Evolutionary conservation across 345 rosid genomes (phyloP).

Genomic region (Syzygium aromaticum): DNA sequence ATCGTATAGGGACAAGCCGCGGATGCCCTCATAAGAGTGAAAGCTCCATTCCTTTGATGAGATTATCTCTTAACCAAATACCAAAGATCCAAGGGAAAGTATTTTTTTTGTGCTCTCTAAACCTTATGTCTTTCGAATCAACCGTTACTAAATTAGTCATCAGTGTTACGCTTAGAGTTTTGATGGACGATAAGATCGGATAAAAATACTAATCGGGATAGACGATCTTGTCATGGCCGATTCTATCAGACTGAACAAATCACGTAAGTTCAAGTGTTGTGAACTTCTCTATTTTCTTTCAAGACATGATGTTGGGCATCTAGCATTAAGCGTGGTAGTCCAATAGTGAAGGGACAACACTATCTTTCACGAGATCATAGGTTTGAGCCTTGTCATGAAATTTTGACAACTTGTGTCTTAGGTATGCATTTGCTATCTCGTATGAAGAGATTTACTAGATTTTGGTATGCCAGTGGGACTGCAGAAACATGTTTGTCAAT

Average conservation of each 20-base stretch:
- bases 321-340: background rate
- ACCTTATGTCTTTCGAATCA: background rate
- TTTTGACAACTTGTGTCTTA: fast-evolving
- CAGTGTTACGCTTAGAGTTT: background rate
- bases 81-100: background rate
- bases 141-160: background rate
- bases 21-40: too few species aligned
- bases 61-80: too few species aligned
- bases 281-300: background rate
- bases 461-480: background rate
- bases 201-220: background rate
- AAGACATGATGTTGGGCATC: background rate
- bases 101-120: background rate
- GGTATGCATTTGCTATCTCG: background rate
- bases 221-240: background rate
- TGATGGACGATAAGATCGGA: background rate
- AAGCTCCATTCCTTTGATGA: too few species aligned
- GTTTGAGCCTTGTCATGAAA: fast-evolving
- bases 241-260: background rate
- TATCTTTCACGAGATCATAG: background rate
- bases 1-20: too few species aligned
- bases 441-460: background rate
- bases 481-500: background rate
- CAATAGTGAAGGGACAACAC: fast-evolving
- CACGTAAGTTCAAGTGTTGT: background rate